A percentile compares a stretch with the other conserved stretches of the same genome.
phyloP scores from a whole-genome alignment of 2,329 filamentous ascomycete genomes.

The Thielaviopsis euricoi region DNA sequence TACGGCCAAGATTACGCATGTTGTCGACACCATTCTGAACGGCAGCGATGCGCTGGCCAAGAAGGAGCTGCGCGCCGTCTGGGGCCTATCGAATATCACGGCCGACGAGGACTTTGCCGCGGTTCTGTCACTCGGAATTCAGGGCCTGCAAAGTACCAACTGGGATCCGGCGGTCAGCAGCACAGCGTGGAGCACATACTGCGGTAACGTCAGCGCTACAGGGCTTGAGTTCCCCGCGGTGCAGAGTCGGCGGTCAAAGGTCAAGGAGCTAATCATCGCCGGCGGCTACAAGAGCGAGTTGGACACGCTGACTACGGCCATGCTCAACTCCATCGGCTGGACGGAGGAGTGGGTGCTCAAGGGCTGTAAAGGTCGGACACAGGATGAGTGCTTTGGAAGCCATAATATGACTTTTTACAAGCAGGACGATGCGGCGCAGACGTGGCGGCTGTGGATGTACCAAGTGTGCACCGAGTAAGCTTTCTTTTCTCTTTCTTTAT shows the following conservation, averaged over 20 bases:
- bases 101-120: conserved; percentile 32
- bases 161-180: conserved; percentile 34
- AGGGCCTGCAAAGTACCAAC: conserved; percentile 30
- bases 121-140: conserved; percentile 25
- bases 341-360: conserved; percentile 18
- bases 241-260: conserved; percentile 5
- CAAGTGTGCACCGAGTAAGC: conserved; percentile 38
- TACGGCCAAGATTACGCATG: conserved; percentile 39
- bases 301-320: conserved; percentile 22
- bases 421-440: conserved; percentile 5
- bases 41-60: conserved; percentile 22
- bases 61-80: conserved; percentile 28
- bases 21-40: conserved; percentile 35
- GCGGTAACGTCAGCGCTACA: conserved; percentile 27
- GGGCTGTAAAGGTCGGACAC: conserved; percentile 14
- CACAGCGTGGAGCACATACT: conserved; percentile 29
- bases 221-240: conserved; percentile 24
- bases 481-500: not conserved
- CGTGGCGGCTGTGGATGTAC: conserved; percentile 27
- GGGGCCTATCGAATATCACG: conserved; percentile 28
- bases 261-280: conserved; percentile 21
- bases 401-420: conserved; percentile 16
- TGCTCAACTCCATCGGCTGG: conserved; percentile 38
- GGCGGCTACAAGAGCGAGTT: conserved; percentile 25
- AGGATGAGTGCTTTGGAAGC: conserved; percentile 24